These are phyloP conservation scores for Aspergillus jensenii DNA, from an alignment of 2,329 filamentous ascomycete genomes.

Conservation along the genomic window DNA sequence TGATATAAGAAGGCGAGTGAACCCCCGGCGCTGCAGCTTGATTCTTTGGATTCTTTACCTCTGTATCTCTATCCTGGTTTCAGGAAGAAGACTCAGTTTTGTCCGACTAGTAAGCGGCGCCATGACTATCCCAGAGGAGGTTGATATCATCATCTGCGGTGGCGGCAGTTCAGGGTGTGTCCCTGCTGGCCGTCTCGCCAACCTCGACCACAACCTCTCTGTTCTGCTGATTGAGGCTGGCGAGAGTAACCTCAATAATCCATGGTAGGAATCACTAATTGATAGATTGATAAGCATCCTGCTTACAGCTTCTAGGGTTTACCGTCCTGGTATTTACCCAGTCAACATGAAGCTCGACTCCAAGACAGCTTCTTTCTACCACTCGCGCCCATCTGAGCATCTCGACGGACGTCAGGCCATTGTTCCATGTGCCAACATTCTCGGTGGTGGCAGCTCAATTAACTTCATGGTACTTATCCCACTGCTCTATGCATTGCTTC, in stretches of 20 bases:
- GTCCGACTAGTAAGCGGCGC: not conserved
- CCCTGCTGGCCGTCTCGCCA: constrained; percentile 58
- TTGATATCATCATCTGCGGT: constrained; percentile 77
- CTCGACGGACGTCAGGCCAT: constrained; percentile 69
- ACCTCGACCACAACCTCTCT: constrained; percentile 71
- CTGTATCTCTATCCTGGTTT: not conserved
- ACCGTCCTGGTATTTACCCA: constrained; percentile 73
- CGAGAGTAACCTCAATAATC: constrained; percentile 74
- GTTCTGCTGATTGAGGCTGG: constrained; percentile 71
- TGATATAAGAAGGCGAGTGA: not conserved
- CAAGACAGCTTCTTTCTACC: constrained; percentile 79
- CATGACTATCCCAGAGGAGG: constrained; percentile 71
- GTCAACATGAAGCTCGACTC: constrained; percentile 77
- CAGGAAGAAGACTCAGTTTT: not conserved
- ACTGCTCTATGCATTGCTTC: not conserved
- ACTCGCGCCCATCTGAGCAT: constrained; percentile 72
- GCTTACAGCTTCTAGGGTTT: constrained; percentile 53
- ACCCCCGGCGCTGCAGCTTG: not conserved
- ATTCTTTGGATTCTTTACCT: not conserved
- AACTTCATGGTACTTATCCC: constrained; percentile 65
- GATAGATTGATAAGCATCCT: not conserved
- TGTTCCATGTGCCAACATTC: constrained; percentile 71
- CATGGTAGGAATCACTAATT: constrained; percentile 47
- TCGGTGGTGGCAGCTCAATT: constrained; percentile 72
- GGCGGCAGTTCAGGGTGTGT: constrained; percentile 61